phyloP scores from a whole-genome alignment of 208 protist species.

The Acanthamoeba healyi region DNA sequence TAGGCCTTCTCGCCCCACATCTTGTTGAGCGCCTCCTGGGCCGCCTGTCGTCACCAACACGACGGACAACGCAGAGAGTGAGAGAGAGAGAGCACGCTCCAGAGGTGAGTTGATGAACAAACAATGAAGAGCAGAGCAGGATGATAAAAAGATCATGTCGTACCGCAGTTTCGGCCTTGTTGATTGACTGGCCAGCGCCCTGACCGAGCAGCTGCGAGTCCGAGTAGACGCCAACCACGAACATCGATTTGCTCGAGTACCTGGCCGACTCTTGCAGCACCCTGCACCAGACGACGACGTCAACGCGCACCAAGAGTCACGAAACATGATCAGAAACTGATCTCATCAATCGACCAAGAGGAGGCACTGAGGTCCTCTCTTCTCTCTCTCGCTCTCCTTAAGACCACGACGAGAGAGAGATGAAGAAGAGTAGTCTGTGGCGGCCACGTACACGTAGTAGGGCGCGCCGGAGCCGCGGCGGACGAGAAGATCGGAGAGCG shows the following conservation, averaged over 20 bases:
- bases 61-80: too few species aligned
- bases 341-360: too few species aligned
- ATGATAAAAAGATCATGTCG: background rate
- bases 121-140: background rate
- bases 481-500: background rate
- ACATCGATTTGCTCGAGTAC: conserved; percentile 21
- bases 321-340: too few species aligned
- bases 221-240: conserved; percentile 35
- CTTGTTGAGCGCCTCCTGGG: conserved; percentile 27
- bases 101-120: too few species aligned
- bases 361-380: too few species aligned
- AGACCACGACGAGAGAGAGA: too few species aligned
- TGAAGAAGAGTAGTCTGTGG: too few species aligned
- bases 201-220: conserved; percentile 36
- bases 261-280: conserved; percentile 32
- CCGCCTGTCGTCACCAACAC: too few species aligned
- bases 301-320: too few species aligned
- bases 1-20: conserved; percentile 42
- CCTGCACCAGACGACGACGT: too few species aligned
- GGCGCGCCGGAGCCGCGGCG: conserved; percentile 21
- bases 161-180: background rate
- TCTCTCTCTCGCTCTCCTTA: too few species aligned
- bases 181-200: background rate
- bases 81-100: too few species aligned
- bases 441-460: conserved; percentile 43